Evolutionary conservation across 345 rosid species (phyloP).

Genomic region (Dovyalis caffra): DNA sequence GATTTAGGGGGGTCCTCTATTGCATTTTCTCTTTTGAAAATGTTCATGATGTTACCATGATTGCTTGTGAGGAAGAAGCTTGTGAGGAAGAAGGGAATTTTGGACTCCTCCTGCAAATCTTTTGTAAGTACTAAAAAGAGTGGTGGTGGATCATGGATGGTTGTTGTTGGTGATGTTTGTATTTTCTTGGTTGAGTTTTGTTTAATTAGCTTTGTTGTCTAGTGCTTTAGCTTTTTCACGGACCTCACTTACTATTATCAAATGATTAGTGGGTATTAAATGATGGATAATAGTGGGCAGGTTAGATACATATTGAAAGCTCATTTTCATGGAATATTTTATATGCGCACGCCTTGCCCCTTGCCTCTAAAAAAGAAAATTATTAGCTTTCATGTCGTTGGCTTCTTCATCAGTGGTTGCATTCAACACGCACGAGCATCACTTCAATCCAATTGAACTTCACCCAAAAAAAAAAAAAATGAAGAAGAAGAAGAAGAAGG

Average conservation of each 20-base stretch:
- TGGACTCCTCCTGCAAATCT: too few species aligned
- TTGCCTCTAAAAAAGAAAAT: too few species aligned
- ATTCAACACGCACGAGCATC: neutral
- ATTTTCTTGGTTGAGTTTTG: neutral
- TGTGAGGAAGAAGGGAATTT: too few species aligned
- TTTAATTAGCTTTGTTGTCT: neutral
- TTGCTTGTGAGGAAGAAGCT: too few species aligned
- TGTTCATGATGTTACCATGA: conserved; percentile 11
- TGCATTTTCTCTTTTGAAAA: neutral
- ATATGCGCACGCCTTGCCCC: neutral
- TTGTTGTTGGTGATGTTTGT: conserved; percentile 1
- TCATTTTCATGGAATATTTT: too few species aligned
- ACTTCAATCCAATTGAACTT: neutral
- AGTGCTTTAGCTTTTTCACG: neutral
- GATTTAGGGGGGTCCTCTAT: conserved; percentile 3
- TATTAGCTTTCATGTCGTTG: neutral
- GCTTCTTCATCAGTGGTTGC: too few species aligned
- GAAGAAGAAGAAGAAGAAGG: too few species aligned
- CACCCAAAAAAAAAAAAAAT: neutral
- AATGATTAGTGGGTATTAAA: neutral
- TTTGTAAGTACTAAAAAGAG: neutral
- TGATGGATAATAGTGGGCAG: neutral
- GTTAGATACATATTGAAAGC: neutral
- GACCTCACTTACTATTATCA: neutral
- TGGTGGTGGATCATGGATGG: neutral